Evolutionary conservation across 257 asterid species (phyloP).

Genomic region (Nicotiana paniculata): DNA sequence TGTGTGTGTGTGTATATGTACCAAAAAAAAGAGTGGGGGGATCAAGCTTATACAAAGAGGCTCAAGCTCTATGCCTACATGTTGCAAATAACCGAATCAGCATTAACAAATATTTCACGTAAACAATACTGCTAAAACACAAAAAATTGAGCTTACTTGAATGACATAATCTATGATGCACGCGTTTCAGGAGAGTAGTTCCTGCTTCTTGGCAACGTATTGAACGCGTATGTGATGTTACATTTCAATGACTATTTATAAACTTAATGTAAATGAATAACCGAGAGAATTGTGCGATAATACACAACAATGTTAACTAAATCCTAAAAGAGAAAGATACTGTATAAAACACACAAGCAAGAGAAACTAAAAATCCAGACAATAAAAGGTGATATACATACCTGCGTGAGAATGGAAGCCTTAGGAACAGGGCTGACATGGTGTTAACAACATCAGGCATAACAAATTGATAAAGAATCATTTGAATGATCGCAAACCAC

Average conservation of each 20-base stretch:
- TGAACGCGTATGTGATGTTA: too few relatives aligned
- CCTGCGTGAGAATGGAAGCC: constrained; percentile 96
- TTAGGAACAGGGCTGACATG: constrained; percentile 67
- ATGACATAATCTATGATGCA: not conserved
- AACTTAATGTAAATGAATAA: not conserved
- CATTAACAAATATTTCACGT: too few relatives aligned
- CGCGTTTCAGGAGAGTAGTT: not conserved
- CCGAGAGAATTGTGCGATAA: not conserved
- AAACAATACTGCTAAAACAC: not conserved
- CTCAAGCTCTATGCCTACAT: too few relatives aligned
- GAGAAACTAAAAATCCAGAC: not conserved
- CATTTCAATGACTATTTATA: not conserved
- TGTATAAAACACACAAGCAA: not conserved
- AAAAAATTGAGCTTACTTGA: not conserved
- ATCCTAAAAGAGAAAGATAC: not conserved
- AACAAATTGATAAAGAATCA: constrained; percentile 74
- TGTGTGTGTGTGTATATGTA: too few relatives aligned
- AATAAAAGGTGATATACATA: constrained; percentile 10
- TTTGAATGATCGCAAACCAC: constrained; percentile 74
- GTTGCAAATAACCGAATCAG: too few relatives aligned
- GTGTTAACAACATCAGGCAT: constrained; percentile 78
- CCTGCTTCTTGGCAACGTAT: not conserved
- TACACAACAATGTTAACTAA: not conserved
- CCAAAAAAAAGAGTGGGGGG: too few relatives aligned
- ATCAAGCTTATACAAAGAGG: too few relatives aligned